Conservation (phyloP, 805 yeast genomes). For the Starmerella powellii region DNA sequence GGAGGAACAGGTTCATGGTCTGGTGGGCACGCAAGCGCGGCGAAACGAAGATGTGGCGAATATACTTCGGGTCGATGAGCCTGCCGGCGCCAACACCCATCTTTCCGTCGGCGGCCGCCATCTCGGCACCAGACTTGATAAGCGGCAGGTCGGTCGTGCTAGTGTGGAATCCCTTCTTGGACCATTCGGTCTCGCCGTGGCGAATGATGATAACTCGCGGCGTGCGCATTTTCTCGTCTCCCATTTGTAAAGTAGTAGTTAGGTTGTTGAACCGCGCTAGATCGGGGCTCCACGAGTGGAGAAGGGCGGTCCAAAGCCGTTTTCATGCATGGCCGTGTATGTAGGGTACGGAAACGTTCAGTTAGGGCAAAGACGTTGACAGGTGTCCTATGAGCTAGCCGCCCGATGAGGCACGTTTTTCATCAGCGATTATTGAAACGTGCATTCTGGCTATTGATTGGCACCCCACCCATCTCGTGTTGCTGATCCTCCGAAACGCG, state of each 20-base stretch:
- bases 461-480: conserved; percentile 1
- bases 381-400: too few species aligned
- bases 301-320: too few species aligned
- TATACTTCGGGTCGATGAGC: conserved; percentile 49
- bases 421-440: conserved; percentile 1
- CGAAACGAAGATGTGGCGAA: conserved; percentile 60
- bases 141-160: conserved; percentile 71
- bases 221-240: conserved; percentile 17
- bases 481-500: background rate
- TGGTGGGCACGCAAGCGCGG: conserved; percentile 72
- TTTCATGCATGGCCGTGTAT: too few species aligned
- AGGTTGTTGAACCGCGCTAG: too few species aligned
- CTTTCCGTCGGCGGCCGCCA: conserved; percentile 63
- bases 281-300: too few species aligned
- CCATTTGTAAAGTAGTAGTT: background rate
- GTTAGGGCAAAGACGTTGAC: too few species aligned
- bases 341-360: too few species aligned
- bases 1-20: conserved; percentile 56
- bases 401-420: background rate
- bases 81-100: conserved; percentile 49
- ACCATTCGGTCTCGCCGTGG: conserved; percentile 82
- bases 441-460: background rate
- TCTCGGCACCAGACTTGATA: conserved; percentile 64
- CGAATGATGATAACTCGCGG: conserved; percentile 33
- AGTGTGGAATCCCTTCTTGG: conserved; percentile 84